phyloP scores from a whole-genome alignment of 163 green algal species.

The Scenedesmus sp. region DNA sequence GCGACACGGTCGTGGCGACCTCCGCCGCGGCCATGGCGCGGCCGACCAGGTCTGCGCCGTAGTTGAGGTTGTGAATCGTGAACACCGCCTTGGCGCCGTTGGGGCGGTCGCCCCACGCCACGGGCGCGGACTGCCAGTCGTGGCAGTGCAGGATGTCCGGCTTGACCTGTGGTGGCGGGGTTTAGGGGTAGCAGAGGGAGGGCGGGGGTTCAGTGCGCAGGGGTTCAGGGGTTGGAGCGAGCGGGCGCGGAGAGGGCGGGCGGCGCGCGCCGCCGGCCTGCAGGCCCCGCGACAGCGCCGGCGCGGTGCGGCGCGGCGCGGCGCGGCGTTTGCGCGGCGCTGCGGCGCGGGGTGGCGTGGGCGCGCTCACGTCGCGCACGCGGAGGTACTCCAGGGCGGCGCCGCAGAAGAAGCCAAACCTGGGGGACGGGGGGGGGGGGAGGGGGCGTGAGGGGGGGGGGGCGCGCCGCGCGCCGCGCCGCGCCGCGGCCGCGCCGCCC shows the following conservation, averaged over 20 bases:
- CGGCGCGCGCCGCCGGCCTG: too few relatives aligned
- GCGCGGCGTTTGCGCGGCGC: too few relatives aligned
- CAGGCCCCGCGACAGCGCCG: too few relatives aligned
- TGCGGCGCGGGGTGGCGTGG: too few relatives aligned
- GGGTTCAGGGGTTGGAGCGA: background rate
- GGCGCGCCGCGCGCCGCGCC: too few relatives aligned
- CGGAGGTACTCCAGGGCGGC: conserved; percentile 85
- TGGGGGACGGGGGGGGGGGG: conserved; percentile 1
- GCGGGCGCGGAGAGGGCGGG: too few relatives aligned
- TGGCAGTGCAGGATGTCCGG: conserved; percentile 97
- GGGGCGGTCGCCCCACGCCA: conserved; percentile 61
- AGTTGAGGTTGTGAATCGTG: conserved; percentile 98
- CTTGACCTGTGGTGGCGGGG: too few relatives aligned
- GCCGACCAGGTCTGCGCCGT: conserved; percentile 80
- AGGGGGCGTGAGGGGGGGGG: too few relatives aligned
- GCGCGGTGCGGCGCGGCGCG: too few relatives aligned
- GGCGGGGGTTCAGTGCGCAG: background rate
- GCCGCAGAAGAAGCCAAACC: conserved; percentile 93
- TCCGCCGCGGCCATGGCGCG: conserved; percentile 74
- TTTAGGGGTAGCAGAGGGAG: background rate
- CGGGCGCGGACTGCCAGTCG: conserved; percentile 94
- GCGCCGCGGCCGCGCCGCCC: too few relatives aligned
- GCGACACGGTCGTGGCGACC: conserved; percentile 84
- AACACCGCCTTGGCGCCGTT: conserved; percentile 67
- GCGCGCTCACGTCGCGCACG: conserved; percentile 16